These are phyloP conservation scores for Friedmanniomyces simplex DNA, from an alignment of 495 filamentous ascomycete genomes.

Conservation along the genomic window DNA sequence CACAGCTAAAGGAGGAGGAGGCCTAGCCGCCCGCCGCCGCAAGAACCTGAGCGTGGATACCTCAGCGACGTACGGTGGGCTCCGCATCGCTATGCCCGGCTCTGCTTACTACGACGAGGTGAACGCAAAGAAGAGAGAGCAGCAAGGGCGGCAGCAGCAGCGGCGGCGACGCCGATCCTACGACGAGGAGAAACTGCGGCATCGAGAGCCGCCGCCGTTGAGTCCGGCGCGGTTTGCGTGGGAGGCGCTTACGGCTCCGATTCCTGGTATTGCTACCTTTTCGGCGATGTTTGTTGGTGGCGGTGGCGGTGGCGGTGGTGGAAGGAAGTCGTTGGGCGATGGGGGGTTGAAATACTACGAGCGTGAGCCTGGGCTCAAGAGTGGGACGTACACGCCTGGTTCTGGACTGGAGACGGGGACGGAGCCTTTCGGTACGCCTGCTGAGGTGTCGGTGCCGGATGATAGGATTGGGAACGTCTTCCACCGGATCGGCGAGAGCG, in stretches of 20 bases:
- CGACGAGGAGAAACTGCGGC: constrained; percentile 4
- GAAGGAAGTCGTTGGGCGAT: too few relatives aligned
- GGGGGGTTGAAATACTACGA: too few relatives aligned
- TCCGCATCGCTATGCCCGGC: constrained; percentile 9
- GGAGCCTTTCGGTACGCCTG: not conserved
- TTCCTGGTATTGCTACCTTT: not conserved
- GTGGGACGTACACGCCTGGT: not conserved
- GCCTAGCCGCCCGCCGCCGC: not conserved
- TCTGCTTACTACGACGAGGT: not conserved
- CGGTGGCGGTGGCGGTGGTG: too few relatives aligned
- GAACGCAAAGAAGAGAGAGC: not conserved
- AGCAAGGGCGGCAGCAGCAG: too few relatives aligned
- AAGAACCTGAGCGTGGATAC: constrained; percentile 10
- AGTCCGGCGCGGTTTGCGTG: constrained; percentile 4
- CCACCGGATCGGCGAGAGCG: not conserved
- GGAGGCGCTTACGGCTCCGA: constrained; percentile 8
- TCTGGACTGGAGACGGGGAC: not conserved
- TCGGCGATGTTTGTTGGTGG: not conserved
- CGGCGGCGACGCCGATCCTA: not conserved
- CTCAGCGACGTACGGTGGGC: not conserved
- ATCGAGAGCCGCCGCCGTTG: not conserved
- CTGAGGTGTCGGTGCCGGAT: not conserved
- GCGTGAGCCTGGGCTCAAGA: not conserved
- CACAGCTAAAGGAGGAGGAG: not conserved
- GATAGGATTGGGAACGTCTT: not conserved